These are phyloP conservation scores for Naganishia sp. DNA, from an alignment of 1,284 basidiomycete genomes.

Conservation along the genomic window DNA sequence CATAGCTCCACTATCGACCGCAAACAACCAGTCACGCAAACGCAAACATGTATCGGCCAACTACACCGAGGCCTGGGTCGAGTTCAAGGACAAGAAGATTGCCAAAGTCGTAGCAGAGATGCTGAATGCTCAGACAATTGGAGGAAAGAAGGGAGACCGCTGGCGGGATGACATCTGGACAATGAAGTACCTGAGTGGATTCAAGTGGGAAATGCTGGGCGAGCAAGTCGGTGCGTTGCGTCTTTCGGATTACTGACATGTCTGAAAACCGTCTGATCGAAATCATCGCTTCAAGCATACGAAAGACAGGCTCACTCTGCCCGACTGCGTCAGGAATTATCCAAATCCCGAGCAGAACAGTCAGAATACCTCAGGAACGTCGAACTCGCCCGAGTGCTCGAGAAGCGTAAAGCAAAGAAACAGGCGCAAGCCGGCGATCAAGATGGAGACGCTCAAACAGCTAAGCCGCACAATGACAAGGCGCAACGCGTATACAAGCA, in stretches of 20 bases:
- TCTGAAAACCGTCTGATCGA: not conserved
- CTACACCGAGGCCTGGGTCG: slow-evolving; percentile 97
- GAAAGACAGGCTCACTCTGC: slow-evolving; percentile 87
- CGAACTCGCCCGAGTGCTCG: slow-evolving; percentile 85
- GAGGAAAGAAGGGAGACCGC: slow-evolving; percentile 82
- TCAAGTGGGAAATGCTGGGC: slow-evolving; percentile 98
- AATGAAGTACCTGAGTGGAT: slow-evolving; percentile 96
- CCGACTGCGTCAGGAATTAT: slow-evolving; percentile 83
- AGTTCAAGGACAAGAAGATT: slow-evolving; percentile 90
- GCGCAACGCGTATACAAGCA: slow-evolving; percentile 28
- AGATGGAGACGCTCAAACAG: not conserved
- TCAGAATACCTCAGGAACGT: slow-evolving; percentile 92
- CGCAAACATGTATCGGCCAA: slow-evolving; percentile 69
- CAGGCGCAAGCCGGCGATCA: slow-evolving; percentile 46
- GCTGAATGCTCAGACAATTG: slow-evolving; percentile 94
- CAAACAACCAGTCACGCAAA: slow-evolving; percentile 27
- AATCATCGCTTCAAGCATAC: slow-evolving; percentile 64
- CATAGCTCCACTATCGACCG: slow-evolving; percentile 19
- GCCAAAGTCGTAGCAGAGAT: slow-evolving; percentile 89
- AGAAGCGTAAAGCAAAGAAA: slow-evolving; percentile 77
- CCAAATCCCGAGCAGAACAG: slow-evolving; percentile 85
- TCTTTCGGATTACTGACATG: not conserved
- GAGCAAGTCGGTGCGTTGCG: slow-evolving; percentile 87
- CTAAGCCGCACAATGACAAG: slow-evolving; percentile 7
- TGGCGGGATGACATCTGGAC: slow-evolving; percentile 99